A percentile compares a stretch with the other conserved stretches of the same genome.
phyloP scores from a whole-genome alignment of 2,329 filamentous ascomycete genomes.

The Paraconiothyrium brasiliense region DNA sequence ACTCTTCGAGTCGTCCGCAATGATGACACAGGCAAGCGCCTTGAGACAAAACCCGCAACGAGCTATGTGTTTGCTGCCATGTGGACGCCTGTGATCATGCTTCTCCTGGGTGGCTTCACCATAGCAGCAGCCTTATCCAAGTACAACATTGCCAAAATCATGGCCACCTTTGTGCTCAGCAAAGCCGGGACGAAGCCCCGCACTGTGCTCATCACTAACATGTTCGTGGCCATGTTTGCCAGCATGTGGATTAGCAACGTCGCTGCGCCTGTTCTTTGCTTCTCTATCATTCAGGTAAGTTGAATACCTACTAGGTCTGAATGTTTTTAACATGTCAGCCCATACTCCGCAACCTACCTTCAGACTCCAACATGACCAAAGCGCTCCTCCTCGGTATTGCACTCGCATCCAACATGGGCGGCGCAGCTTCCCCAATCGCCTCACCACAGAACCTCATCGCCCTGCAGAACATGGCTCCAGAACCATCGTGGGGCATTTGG shows the following conservation, averaged over 20 bases:
- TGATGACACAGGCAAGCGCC: conserved; percentile 73
- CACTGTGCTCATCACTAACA: conserved; percentile 93
- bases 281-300: conserved; percentile 90
- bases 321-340: conserved; percentile 65
- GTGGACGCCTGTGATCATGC: conserved; percentile 99
- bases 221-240: conserved; percentile 97
- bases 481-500: conserved; percentile 93
- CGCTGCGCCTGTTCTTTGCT: conserved; percentile 94
- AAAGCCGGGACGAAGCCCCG: conserved; percentile 92
- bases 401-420: conserved; percentile 92
- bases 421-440: conserved; percentile 95
- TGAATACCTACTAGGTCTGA: fast-evolving
- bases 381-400: conserved; percentile 95
- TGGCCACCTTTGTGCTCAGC: conserved; percentile 94
- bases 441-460: conserved; percentile 98
- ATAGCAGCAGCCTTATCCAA: conserved; percentile 95
- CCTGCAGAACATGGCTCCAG: conserved; percentile 91
- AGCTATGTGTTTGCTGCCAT: conserved; percentile 90
- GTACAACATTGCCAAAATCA: conserved; percentile 96
- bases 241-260: conserved; percentile 99
- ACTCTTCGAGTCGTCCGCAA: conserved; percentile 83
- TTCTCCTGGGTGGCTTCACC: conserved; percentile 93
- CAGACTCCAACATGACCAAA: conserved; percentile 92
- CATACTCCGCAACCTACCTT: conserved; percentile 89
- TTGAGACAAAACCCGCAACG: conserved; percentile 83